Base-by-base conservation (phyloP, 163 green algal genomes). In the Volvox carteri region DNA sequence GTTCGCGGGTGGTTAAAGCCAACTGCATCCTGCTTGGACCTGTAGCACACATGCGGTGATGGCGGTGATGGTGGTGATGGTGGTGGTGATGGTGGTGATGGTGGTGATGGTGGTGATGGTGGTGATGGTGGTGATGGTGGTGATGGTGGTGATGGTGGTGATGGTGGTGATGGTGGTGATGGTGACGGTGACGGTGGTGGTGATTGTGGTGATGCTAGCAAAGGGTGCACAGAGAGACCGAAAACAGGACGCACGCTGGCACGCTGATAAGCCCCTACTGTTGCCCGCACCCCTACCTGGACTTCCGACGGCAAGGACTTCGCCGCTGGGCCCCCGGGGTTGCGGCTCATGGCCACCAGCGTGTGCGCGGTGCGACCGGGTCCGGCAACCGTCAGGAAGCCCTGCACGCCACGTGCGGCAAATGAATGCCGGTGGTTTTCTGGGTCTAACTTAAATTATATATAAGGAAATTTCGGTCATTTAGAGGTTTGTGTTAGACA, bases 341-440 rank as follows among this genome's bases (percentile, higher is more conserved):
- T 81, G 35, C 83, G 83, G 2, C 23, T 75, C 48, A 88, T 60
- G 11, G 68, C 83, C 67, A 83, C 0, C 37, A 88, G 83, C 19
- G 3, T 33, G 68, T 88, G 83, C 11, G 6, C 12, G 37, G 23
- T 75, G 68, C 50, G 67, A 37, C 83, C 83, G 9, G 68, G 83
- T 12, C 68, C 83, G 7, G 16, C 37, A 12, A 46, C 68, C 7
- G 48, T 23, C 23, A 81, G 48, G 23, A 88, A 67, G 33, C 83
- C 83, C 83, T 88, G 65, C 23, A 48, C 5, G 60, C 23, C 18
- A 28, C 58, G 58, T 6, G n/a, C 23, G 60, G 54, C 19, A 12
- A 65, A 65, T 30, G 54, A 23, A 65, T 65, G 5, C 7, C 5
- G 28, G 16, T 25, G 50, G 50, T 4, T 65, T 19, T 65, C 28